These are phyloP conservation scores for Parascedosporium putredinis DNA, from an alignment of 2,329 filamentous ascomycete species.

Conservation along the genomic window DNA sequence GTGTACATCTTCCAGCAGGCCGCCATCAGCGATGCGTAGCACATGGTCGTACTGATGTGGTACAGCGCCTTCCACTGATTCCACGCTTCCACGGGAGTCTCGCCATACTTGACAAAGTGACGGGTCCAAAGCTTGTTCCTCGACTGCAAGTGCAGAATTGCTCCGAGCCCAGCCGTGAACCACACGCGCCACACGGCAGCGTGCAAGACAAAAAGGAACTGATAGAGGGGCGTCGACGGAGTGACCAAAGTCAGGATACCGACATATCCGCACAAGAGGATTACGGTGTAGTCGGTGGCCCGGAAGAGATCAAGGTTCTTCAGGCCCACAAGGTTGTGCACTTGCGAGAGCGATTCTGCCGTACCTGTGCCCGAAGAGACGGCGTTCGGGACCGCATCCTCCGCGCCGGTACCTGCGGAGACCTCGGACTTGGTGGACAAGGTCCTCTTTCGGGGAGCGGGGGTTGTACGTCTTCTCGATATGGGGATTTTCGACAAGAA, in stretches of 20 bases:
- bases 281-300: constrained; percentile 69
- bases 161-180: constrained; percentile 82
- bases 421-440: constrained; percentile 23
- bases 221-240: constrained; percentile 64
- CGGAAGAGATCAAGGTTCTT: constrained; percentile 82
- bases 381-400: constrained; percentile 11
- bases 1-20: constrained; percentile 96
- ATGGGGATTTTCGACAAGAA: constrained; percentile 88
- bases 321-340: constrained; percentile 76
- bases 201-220: constrained; percentile 70
- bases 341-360: constrained; percentile 44
- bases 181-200: constrained; percentile 78
- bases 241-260: constrained; percentile 63
- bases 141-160: constrained; percentile 77
- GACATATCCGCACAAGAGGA: constrained; percentile 68
- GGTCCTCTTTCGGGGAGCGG: constrained; percentile 56
- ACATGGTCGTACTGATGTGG: constrained; percentile 84
- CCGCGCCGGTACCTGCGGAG: constrained; percentile 9
- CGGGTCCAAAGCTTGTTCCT: constrained; percentile 89
- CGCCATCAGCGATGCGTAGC: constrained; percentile 77
- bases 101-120: constrained; percentile 95
- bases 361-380: constrained; percentile 16
- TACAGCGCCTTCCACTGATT: constrained; percentile 96
- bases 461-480: constrained; percentile 97
- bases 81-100: constrained; percentile 86